Evolutionary conservation across 306 rosid genomes (phyloP).

Genomic region (Ammopiptanthus mongolicus): DNA sequence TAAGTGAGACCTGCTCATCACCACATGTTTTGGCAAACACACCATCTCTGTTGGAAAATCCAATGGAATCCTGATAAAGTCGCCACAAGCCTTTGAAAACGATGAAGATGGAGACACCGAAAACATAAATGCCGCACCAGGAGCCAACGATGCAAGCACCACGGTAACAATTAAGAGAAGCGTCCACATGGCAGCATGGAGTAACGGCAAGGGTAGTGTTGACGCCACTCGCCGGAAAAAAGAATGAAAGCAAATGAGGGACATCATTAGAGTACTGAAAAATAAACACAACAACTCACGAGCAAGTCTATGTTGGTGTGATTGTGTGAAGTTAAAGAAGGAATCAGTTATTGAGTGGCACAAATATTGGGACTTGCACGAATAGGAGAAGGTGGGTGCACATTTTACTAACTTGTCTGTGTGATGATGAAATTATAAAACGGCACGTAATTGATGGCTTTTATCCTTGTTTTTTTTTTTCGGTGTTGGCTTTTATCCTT

Average conservation of each 20-base stretch:
- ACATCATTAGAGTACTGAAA: conserved; percentile 16
- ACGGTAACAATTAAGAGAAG: conserved; percentile 37
- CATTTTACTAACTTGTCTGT: not conserved
- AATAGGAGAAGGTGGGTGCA: conserved; percentile 11
- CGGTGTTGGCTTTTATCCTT: not conserved
- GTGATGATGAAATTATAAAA: not conserved
- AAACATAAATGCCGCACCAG: conserved; percentile 37
- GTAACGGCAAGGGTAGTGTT: not conserved
- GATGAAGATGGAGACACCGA: conserved; percentile 44
- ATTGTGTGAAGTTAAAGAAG: not conserved
- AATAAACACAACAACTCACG: not conserved
- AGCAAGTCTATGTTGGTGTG: not conserved
- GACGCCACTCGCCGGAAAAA: conserved; percentile 19
- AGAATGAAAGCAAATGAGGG: conserved; percentile 25
- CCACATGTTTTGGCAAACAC: conserved; percentile 54
- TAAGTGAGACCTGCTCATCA: conserved; percentile 32
- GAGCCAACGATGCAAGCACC: conserved; percentile 47
- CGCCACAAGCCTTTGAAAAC: conserved; percentile 38
- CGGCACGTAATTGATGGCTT: not conserved
- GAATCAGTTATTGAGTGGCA: not conserved
- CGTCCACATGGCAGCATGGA: conserved; percentile 46
- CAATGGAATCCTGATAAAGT: conserved; percentile 48
- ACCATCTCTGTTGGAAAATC: conserved; percentile 51
- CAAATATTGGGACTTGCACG: not conserved
- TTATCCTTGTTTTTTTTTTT: not conserved